Percentiles rank a stretch among this genome's conserved stretches.
These are phyloP conservation scores for Arabidopsis arenosa DNA, from an alignment of 345 rosid genomes.

Conservation along the genomic window DNA sequence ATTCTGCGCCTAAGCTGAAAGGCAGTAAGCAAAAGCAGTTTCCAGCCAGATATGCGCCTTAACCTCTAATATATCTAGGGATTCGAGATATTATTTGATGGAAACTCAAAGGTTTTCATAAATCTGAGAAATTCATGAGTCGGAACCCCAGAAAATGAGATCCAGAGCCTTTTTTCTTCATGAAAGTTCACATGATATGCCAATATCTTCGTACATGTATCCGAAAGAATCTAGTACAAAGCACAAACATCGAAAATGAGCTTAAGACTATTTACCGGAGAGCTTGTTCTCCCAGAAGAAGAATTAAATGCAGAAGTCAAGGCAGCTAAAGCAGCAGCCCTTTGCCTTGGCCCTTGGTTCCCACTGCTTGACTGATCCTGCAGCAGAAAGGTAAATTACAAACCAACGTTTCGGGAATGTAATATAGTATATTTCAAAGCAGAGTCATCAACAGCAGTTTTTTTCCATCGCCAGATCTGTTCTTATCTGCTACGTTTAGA, in stretches of 20 bases:
- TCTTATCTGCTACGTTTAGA: conserved; percentile 6
- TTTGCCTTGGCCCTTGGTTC: conserved; percentile 87
- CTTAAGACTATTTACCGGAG: conserved; percentile 53
- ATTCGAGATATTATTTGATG: background rate
- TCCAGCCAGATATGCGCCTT: background rate
- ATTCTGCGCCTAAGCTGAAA: background rate
- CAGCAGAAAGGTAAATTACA: conserved; percentile 8
- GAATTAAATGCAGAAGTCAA: conserved; percentile 83
- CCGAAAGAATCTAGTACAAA: conserved; percentile 9
- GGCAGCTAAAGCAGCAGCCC: conserved; percentile 98
- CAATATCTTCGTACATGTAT: conserved; percentile 5
- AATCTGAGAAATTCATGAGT: background rate
- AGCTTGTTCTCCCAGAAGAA: conserved; percentile 59
- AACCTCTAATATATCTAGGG: background rate
- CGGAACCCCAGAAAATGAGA: background rate
- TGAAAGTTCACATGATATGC: conserved; percentile 1
- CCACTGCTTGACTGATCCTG: conserved; percentile 57
- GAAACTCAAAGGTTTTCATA: background rate
- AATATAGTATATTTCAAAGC: background rate
- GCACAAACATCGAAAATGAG: background rate
- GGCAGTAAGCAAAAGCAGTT: background rate
- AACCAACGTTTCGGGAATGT: background rate
- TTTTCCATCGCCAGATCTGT: conserved; percentile 6
- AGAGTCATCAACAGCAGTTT: background rate
- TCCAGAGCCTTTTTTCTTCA: background rate